Base-by-base conservation (phyloP, 1,284 basidiomycete species). In the Sporisorium graminicola region DNA sequence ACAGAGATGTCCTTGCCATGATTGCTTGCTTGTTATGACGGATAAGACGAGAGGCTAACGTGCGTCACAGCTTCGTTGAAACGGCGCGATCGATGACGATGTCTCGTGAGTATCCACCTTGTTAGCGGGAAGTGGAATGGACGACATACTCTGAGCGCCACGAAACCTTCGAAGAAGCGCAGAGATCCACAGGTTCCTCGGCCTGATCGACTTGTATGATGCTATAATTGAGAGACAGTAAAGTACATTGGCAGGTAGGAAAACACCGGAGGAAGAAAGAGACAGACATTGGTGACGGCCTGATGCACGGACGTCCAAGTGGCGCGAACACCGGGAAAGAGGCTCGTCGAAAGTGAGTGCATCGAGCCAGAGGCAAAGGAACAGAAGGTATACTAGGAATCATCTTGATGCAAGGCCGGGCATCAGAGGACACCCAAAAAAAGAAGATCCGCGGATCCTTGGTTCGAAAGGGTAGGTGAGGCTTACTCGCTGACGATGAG, bases 401-500 rank as follows among this genome's bases (percentile, higher is more conserved):
- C 44, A 43, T 12, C 20, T 46, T 14, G 56, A 31, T 37, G 42
- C 42, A 22, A 53, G 33, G 18, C 12, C 10, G 4, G 22, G 58
- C 40, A 24, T 31, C 16, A 22, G 3, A 12, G 31, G 43, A 37
- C 33, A 56, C 51, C 50, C 56, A 62, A 46, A 37, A 62, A 51
- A 46, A 59, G 14, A 16, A 14, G 46, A 31, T 18, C 31, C 16
- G 5, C 7, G 9, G 8, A 40, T 35, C 5, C 12, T 22, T 35
- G 50, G 12, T 51, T 35, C 20, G n/a, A 24, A 2, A 33, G 5
- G 29, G 16, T 1, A 31, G 7, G 20, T 3, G 20, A 2, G 1
- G 5, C 24, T 70, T 60, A 84, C 51, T 84, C 82, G 58, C 75
- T 82, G 56, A 77, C 77, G 68, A 85, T 85, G 43, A 85, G 79